Conservation (phyloP, 768 basidiomycete genomes). For the Cystofilobasidium ferigula region DNA sequence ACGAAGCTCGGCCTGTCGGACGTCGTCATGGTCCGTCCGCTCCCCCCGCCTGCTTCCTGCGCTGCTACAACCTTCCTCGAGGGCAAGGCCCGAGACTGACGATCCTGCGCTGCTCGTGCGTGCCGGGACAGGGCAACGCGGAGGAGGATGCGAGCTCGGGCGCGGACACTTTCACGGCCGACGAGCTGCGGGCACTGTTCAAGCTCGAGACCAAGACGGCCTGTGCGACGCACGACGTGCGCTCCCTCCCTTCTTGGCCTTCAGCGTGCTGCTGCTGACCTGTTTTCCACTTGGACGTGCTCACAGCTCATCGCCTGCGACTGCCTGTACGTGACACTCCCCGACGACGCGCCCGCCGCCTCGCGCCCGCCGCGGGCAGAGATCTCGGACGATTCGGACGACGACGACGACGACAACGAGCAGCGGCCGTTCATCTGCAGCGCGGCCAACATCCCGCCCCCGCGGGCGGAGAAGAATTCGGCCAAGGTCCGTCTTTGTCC, state of each 20-base stretch:
- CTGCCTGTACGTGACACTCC: constrained; percentile 15
- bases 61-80: too few relatives aligned
- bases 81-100: too few relatives aligned
- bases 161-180: constrained; percentile 8
- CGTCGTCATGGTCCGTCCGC: constrained; percentile 13
- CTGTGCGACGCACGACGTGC: constrained; percentile 25
- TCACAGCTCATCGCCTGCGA: constrained; percentile 20
- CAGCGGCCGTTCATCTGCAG: constrained; percentile 9
- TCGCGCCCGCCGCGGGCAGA: neutral
- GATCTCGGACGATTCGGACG: neutral
- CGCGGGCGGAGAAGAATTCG: neutral
- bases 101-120: neutral
- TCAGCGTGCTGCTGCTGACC: neutral
- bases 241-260: neutral
- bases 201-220: constrained; percentile 7
- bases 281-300: neutral
- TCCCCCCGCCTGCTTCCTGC: too few relatives aligned
- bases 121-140: neutral
- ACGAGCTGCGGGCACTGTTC: constrained; percentile 20
- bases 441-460: neutral
- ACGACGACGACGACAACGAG: neutral
- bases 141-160: neutral
- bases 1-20: constrained; percentile 24
- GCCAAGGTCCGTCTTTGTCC: constrained; percentile 1
- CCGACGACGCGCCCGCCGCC: constrained; percentile 6